Conservation (phyloP, 805 yeast species). For the Wickerhamomyces silvicola region DNA sequence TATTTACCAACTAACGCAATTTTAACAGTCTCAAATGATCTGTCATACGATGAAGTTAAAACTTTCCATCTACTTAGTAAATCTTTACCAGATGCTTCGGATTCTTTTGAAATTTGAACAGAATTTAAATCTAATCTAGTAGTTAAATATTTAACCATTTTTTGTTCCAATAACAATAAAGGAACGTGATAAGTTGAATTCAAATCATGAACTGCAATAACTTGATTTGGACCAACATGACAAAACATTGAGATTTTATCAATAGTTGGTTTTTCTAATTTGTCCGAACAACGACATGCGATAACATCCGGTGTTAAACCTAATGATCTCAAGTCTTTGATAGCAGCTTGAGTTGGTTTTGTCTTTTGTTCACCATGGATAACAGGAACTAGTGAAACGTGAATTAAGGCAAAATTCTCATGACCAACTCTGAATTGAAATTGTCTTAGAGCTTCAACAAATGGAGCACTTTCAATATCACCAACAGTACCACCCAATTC, state of each 20-base stretch:
- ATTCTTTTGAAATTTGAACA: constrained; percentile 40
- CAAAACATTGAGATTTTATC: constrained; percentile 98
- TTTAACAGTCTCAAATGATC: constrained; percentile 77
- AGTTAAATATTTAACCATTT: constrained; percentile 64
- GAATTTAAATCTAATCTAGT: constrained; percentile 58
- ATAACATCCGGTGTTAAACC: constrained; percentile 96
- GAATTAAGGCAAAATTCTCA: constrained; percentile 92
- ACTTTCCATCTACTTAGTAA: constrained; percentile 74
- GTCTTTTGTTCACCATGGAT: constrained; percentile 99
- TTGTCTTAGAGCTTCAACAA: constrained; percentile 97
- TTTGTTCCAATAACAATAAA: constrained; percentile 79
- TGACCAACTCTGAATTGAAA: constrained; percentile 95
- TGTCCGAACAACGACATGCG: constrained; percentile 92
- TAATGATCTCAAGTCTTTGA: constrained; percentile 89
- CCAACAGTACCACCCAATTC: constrained; percentile 99
- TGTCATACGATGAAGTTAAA: constrained; percentile 75
- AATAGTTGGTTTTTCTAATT: constrained; percentile 76
- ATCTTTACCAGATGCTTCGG: constrained; percentile 56
- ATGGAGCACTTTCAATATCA: constrained; percentile 97
- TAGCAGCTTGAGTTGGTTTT: constrained; percentile 98
- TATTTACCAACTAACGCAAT: constrained; percentile 98
- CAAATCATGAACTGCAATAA: constrained; percentile 93
- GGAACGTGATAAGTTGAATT: constrained; percentile 98
- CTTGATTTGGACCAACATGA: constrained; percentile 98
- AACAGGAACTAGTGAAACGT: constrained; percentile 95